Percentiles rank a stretch among this genome's conserved stretches.
phyloP scores from a whole-genome alignment of 352 stramenopile species.

The Elongisporangium senticosum region DNA sequence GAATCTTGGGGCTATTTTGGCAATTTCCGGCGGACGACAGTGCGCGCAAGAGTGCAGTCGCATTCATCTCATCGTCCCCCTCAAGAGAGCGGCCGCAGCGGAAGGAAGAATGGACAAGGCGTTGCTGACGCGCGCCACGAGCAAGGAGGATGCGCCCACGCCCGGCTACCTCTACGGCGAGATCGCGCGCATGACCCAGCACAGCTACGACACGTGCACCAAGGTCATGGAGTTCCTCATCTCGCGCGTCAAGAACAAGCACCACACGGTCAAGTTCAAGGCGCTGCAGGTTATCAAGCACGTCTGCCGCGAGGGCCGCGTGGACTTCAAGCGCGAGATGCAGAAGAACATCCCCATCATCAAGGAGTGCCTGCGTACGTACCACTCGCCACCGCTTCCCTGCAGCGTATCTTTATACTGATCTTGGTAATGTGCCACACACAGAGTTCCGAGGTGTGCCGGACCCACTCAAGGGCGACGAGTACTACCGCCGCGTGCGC shows the following conservation, averaged over 20 bases:
- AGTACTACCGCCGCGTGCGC: constrained; percentile 90
- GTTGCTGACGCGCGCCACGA: constrained; percentile 90
- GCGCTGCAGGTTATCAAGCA: constrained; percentile 92
- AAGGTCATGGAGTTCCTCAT: constrained; percentile 91
- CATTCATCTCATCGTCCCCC: not conserved
- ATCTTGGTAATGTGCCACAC: constrained; percentile 14
- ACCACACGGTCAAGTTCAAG: constrained; percentile 95
- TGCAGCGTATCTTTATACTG: constrained; percentile 1
- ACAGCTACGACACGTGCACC: constrained; percentile 86
- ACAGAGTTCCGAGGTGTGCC: constrained; percentile 87
- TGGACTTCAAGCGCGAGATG: constrained; percentile 91
- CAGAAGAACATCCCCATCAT: constrained; percentile 87
- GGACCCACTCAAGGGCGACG: constrained; percentile 93
- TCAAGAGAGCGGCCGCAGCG: not conserved
- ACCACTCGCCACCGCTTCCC: not conserved
- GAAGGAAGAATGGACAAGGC: constrained; percentile 85
- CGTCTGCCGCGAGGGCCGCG: constrained; percentile 82
- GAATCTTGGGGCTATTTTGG: not conserved
- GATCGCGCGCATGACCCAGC: constrained; percentile 92
- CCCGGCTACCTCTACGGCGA: constrained; percentile 96
- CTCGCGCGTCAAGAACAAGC: constrained; percentile 91
- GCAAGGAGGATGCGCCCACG: constrained; percentile 91
- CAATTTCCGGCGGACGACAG: not conserved
- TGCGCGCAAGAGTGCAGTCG: not conserved
- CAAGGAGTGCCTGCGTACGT: constrained; percentile 89